Percentiles rank a stretch among this genome's conserved stretches.
These are phyloP conservation scores for Colletotrichum aenigma DNA, from an alignment of 2,329 filamentous ascomycete species.

Conservation along the genomic window DNA sequence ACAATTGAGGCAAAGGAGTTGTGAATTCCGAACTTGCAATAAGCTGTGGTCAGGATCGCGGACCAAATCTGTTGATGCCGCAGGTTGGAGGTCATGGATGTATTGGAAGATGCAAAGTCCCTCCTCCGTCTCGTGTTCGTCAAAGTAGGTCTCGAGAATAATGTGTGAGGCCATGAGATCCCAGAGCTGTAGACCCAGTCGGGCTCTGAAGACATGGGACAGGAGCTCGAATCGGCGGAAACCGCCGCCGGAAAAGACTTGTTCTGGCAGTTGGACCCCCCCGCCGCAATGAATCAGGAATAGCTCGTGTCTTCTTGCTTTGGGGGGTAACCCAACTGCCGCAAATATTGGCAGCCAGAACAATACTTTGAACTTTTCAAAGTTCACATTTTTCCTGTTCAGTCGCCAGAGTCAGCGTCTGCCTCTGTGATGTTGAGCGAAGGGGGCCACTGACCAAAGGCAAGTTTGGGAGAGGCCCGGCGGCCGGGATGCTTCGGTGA, in stretches of 20 bases:
- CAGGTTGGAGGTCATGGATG: not conserved
- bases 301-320: not conserved
- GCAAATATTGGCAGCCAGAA: too few relatives aligned
- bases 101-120: not conserved
- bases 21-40: not conserved
- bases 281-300: not conserved
- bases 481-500: not conserved
- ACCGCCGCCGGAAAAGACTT: not conserved
- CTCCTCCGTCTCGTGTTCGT: not conserved
- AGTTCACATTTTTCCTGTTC: not conserved
- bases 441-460: not conserved
- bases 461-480: not conserved
- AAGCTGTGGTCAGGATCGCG: not conserved
- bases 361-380: not conserved
- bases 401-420: not conserved
- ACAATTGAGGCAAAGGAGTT: not conserved
- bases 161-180: not conserved
- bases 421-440: not conserved
- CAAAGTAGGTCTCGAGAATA: not conserved
- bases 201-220: not conserved
- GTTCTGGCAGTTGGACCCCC: not conserved
- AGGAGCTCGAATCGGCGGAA: not conserved
- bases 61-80: not conserved
- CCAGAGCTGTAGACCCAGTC: not conserved
- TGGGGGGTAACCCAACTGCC: not conserved